Conservation (phyloP, 495 filamentous ascomycete species). For the Rhypophila decipiens region DNA sequence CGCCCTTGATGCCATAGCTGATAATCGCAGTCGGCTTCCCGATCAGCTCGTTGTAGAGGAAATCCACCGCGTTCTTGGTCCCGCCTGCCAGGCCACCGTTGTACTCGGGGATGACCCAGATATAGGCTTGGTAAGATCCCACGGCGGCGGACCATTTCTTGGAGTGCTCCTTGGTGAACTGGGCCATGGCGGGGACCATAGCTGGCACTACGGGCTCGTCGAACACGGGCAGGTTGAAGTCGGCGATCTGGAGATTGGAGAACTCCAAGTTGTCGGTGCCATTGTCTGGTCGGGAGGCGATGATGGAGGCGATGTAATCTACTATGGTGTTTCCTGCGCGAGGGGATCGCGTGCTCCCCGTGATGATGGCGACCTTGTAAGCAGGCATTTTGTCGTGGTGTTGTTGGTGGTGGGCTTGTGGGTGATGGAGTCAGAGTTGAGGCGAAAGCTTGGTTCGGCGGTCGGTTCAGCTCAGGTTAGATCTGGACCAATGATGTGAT, state of each 20-base stretch:
- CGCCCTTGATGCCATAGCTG: conserved; percentile 29
- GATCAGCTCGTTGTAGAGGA: conserved; percentile 46
- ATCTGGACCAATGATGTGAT: too few species aligned
- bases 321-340: conserved; percentile 8
- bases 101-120: conserved; percentile 34
- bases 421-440: too few species aligned
- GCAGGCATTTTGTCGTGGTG: not conserved
- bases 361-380: conserved; percentile 11
- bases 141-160: conserved; percentile 29
- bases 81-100: conserved; percentile 48
- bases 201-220: conserved; percentile 41
- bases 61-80: conserved; percentile 51
- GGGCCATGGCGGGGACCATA: conserved; percentile 25
- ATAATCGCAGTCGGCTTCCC: conserved; percentile 47
- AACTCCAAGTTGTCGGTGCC: conserved; percentile 3
- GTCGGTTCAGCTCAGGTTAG: too few species aligned
- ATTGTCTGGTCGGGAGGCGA: not conserved
- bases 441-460: too few species aligned
- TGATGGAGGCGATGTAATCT: not conserved
- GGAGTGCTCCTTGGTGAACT: conserved; percentile 38
- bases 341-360: conserved; percentile 8
- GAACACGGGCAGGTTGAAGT: conserved; percentile 40
- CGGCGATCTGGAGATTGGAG: conserved; percentile 32
- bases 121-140: conserved; percentile 7
- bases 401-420: too few species aligned